Conservation (phyloP, 2,329 filamentous ascomycete species). For the Alternaria conjuncta region DNA sequence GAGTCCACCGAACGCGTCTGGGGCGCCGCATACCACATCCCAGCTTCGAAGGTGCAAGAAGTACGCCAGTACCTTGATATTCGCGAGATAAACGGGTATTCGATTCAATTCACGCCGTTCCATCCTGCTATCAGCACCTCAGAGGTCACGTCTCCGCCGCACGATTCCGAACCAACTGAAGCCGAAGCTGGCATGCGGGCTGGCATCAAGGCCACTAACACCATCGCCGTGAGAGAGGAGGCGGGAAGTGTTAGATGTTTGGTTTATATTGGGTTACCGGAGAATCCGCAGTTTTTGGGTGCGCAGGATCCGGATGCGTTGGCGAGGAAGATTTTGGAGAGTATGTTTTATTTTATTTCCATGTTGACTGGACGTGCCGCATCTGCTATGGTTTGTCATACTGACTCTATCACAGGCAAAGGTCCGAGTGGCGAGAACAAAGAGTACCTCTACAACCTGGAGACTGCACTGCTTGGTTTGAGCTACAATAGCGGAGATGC, state of each 20-base stretch:
- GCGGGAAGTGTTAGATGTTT: constrained; percentile 56
- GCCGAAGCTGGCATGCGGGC: constrained; percentile 27
- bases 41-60: constrained; percentile 72
- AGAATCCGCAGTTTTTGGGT: constrained; percentile 90
- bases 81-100: constrained; percentile 96
- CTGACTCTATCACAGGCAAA: constrained; percentile 4
- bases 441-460: constrained; percentile 85
- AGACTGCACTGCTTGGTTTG: constrained; percentile 74
- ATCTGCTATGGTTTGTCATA: neutral
- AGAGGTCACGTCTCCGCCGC: constrained; percentile 29
- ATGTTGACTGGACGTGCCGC: neutral
- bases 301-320: constrained; percentile 79
- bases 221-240: neutral
- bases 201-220: constrained; percentile 43
- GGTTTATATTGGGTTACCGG: constrained; percentile 93
- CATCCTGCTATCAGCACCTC: constrained; percentile 59
- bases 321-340: constrained; percentile 79
- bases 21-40: constrained; percentile 92
- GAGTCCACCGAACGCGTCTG: constrained; percentile 72
- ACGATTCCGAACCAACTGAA: neutral
- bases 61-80: constrained; percentile 93
- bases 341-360: constrained; percentile 45
- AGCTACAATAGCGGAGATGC: constrained; percentile 79
- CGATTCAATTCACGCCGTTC: constrained; percentile 89
- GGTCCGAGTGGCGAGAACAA: constrained; percentile 89